Percentiles rank a stretch among this genome's conserved stretches.
Conservation (phyloP, 2,329 filamentous ascomycete genomes). For the Ascochyta lentis region DNA sequence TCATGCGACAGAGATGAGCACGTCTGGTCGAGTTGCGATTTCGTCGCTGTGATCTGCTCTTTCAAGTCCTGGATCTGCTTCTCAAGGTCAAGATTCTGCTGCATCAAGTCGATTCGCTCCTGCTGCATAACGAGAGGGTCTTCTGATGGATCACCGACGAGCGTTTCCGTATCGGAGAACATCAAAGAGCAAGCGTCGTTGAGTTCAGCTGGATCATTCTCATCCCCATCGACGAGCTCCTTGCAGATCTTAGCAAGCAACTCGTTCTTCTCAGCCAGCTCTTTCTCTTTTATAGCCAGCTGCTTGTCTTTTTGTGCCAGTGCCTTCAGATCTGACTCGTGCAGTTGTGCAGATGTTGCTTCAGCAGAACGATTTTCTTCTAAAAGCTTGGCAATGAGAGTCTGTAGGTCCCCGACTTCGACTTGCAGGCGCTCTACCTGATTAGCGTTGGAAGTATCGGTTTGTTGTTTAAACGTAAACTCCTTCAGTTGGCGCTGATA, state of each 20-base stretch:
- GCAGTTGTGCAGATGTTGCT: conserved; percentile 1
- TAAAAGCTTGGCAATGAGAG: conserved; percentile 15
- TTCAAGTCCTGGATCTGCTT: neutral
- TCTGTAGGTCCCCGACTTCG: conserved; percentile 14
- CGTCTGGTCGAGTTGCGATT: neutral
- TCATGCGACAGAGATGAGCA: neutral
- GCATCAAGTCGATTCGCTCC: neutral
- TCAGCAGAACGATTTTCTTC: conserved; percentile 18
- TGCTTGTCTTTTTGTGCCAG: conserved; percentile 1
- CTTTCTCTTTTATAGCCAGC: conserved; percentile 1
- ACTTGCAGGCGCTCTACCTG: conserved; percentile 21
- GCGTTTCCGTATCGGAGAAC: neutral
- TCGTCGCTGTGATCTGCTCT: neutral
- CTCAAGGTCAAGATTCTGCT: neutral
- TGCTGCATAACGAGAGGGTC: neutral
- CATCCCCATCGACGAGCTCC: neutral
- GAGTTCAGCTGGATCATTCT: too few species aligned
- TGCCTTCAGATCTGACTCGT: neutral
- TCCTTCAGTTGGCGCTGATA: conserved; percentile 19
- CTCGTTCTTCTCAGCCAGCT: neutral
- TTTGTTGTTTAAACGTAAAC: conserved; percentile 5
- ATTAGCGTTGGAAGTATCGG: neutral
- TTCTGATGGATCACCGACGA: neutral
- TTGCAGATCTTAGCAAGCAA: neutral
- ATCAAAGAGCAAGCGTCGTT: neutral